A percentile compares a stretch with the other conserved stretches of the same genome.
Evolutionary conservation across 495 filamentous ascomycete species (phyloP).

Genomic region (Penicillium antarcticum): DNA sequence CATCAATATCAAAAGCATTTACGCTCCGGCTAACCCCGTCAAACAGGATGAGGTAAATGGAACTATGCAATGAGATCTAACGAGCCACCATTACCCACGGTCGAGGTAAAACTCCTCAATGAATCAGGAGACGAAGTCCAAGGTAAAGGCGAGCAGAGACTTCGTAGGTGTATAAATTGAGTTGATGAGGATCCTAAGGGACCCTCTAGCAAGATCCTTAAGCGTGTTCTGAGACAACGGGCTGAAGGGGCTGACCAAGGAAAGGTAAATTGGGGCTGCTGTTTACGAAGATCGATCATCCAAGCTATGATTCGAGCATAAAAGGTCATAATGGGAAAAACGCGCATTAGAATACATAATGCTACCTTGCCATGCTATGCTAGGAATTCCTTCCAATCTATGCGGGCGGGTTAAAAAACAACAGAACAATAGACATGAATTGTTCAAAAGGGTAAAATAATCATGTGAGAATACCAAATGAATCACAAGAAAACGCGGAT

Average conservation of each 20-base stretch:
- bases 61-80: not conserved
- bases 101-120: conserved; percentile 66
- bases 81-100: conserved; percentile 68
- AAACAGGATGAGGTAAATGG: not conserved
- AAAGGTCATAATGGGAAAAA: not conserved
- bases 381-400: not conserved
- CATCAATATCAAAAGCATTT: no score
- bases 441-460: conserved; percentile 7
- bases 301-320: not conserved
- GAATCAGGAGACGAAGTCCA: conserved; percentile 35
- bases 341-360: not conserved
- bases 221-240: conserved; percentile 3
- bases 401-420: not conserved
- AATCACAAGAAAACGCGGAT: conserved; percentile 7
- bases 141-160: conserved; percentile 34
- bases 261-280: not conserved
- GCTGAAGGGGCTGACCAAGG: not conserved
- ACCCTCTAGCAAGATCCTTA: conserved; percentile 6
- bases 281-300: not conserved
- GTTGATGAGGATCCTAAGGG: conserved; percentile 5
- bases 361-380: not conserved
- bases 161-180: conserved; percentile 5
- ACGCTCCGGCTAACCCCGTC: not conserved
- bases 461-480: conserved; percentile 15
- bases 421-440: conserved; percentile 5